Evolutionary conservation across 495 filamentous ascomycete species (phyloP), one percentile per base, ranked within the genome.

Genomic region (Poronia punctata): DNA sequence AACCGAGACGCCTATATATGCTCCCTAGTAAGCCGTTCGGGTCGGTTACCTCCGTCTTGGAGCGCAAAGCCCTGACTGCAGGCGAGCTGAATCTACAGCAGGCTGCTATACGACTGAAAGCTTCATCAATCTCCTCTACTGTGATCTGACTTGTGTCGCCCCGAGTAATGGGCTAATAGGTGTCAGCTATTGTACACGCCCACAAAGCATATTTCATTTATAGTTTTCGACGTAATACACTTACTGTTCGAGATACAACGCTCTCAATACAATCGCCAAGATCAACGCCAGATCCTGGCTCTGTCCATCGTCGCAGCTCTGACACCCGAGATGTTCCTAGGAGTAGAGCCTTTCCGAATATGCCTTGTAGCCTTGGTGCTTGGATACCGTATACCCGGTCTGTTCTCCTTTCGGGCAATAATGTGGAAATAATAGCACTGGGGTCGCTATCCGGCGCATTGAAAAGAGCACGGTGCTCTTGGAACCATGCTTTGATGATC

Each of bases 301-400:
- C 59, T 26, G 53, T 67, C 72, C 82, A 90, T 58, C 69, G 66
- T 26, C 72, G 68, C 11, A 95, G 61, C 22, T 83, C 71, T 31
- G 62, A 55, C n/a, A 75, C 60, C 8, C 84, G 67, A 0, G 68
- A 76, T 5, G 56, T 56, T 7, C 82, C 78, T 9, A 92, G 64
- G 4, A 69, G 49, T 18, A 89, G 60, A 19, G 74, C 78, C 44
- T 81, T 74, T 8, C 74, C 76, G 8, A 94, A 70, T 12, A 82
- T 67, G 19, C 67, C 68, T 24, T 79, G 74, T 1, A 94, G 65
- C 2, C 66, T 69, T 9, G 59, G 59, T 11, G 73, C 69, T 45
- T 84, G 72, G 1, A 92, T 61, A 41, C 63, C 65, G 55, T 88
- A 94, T 7, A 86, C 81, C 16, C 86, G 72, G 54, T 94, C 88